phyloP scores from a whole-genome alignment of 1,139 yeast genomes.

The Zygosaccharomyces sapae region DNA sequence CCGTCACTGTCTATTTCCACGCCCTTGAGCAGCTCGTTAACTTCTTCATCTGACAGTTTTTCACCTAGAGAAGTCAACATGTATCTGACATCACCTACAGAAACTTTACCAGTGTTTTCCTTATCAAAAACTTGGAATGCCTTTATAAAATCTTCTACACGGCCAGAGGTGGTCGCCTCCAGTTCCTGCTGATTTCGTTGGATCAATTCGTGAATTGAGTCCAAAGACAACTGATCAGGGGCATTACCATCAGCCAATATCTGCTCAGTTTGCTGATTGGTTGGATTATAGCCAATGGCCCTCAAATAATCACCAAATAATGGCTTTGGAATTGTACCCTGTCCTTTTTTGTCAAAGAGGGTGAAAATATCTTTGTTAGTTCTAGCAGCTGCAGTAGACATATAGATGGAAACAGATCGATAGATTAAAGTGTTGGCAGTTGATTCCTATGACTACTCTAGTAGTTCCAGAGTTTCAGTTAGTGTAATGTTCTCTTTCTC shows the following conservation, averaged over 20 bases:
- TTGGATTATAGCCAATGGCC: slow-evolving; percentile 98
- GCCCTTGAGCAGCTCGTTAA: slow-evolving; percentile 92
- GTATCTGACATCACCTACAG: slow-evolving; percentile 94
- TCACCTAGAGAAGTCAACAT: slow-evolving; percentile 93
- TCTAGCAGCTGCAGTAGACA: slow-evolving; percentile 39
- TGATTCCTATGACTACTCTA: neutral
- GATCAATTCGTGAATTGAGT: slow-evolving; percentile 27
- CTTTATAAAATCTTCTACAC: slow-evolving; percentile 80
- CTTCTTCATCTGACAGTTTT: slow-evolving; percentile 83
- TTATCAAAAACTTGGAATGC: slow-evolving; percentile 98
- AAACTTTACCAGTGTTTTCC: slow-evolving; percentile 90
- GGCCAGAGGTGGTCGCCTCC: slow-evolving; percentile 34
- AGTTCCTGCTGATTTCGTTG: slow-evolving; percentile 26
- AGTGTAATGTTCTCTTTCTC: neutral
- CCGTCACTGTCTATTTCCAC: slow-evolving; percentile 92
- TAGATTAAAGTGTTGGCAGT: neutral
- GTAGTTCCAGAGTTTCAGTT: neutral
- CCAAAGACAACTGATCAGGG: slow-evolving; percentile 27
- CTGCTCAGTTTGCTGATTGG: slow-evolving; percentile 40
- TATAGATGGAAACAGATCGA: neutral
- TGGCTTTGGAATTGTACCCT: slow-evolving; percentile 85
- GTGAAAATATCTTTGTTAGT: slow-evolving; percentile 97
- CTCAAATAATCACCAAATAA: slow-evolving; percentile 89
- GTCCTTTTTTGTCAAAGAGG: slow-evolving; percentile 92
- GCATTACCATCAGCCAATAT: slow-evolving; percentile 21